Evolutionary conservation across 2,329 filamentous ascomycete species (phyloP).

Genomic region (Claviceps pusilla): DNA sequence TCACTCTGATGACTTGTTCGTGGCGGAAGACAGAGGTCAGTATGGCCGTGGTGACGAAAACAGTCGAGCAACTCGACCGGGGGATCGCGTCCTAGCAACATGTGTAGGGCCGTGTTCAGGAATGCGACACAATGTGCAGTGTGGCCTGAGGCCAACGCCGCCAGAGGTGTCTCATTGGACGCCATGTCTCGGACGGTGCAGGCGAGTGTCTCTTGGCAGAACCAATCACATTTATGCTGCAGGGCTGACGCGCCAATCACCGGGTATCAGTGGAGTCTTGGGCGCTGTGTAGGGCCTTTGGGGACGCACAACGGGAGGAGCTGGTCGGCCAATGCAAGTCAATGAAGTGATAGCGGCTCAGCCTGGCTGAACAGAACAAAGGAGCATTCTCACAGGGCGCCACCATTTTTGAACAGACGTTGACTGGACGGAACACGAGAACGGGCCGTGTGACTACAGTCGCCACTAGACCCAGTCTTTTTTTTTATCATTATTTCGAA

Average conservation of each 20-base stretch:
- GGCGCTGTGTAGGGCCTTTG: no score
- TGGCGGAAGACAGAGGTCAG: conserved; percentile 1
- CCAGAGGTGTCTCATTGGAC: conserved; percentile 4
- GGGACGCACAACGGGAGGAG: no score
- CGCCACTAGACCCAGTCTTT: no score
- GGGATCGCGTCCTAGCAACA: conserved; percentile 9
- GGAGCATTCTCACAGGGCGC: not conserved
- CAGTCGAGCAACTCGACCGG: conserved; percentile 2
- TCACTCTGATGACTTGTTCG: no score
- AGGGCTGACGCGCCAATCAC: not conserved
- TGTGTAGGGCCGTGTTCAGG: not conserved
- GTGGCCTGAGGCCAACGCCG: conserved; percentile 8
- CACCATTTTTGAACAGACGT: not conserved
- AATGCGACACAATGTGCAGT: not conserved
- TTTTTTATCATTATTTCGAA: no score
- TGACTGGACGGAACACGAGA: not conserved
- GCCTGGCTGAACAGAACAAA: not conserved
- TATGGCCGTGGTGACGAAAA: conserved; percentile 7
- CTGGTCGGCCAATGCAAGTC: no score
- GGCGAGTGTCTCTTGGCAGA: not conserved
- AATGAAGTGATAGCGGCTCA: no score
- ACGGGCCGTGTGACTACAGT: not conserved
- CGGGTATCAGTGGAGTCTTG: no score
- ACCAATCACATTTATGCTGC: conserved; percentile 1
- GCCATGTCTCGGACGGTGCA: conserved; percentile 1